Evolutionary conservation across 2,329 filamentous ascomycete species (phyloP).

Genomic region (Chaetothyriales sp.): DNA sequence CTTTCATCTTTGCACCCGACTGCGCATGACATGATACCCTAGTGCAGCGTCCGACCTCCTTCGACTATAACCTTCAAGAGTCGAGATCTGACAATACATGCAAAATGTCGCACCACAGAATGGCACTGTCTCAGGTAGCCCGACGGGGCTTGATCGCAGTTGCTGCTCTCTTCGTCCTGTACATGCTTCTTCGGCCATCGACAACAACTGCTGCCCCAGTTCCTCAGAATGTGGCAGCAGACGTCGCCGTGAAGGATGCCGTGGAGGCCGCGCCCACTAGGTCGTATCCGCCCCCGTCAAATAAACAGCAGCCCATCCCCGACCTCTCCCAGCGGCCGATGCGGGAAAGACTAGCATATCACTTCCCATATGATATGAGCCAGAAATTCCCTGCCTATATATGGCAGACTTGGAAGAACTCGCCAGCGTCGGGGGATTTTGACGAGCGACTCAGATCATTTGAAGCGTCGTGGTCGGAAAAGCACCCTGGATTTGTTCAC

Average conservation of each 20-base stretch:
- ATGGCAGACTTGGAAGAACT: constrained; percentile 97
- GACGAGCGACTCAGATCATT: constrained; percentile 58
- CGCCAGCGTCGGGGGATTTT: constrained; percentile 65
- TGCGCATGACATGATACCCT: neutral
- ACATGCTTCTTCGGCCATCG: constrained; percentile 55
- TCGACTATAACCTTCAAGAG: neutral
- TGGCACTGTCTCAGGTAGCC: constrained; percentile 1
- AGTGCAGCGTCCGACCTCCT: neutral
- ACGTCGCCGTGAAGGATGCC: constrained; percentile 14
- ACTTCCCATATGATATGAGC: constrained; percentile 84
- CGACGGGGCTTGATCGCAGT: constrained; percentile 62
- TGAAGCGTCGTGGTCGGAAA: constrained; percentile 77
- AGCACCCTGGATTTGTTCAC: constrained; percentile 85
- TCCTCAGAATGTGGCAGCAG: constrained; percentile 16
- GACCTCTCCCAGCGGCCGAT: constrained; percentile 61
- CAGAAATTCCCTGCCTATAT: constrained; percentile 91
- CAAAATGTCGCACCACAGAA: neutral
- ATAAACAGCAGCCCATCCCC: constrained; percentile 49
- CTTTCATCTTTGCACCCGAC: neutral
- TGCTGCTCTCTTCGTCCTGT: constrained; percentile 51
- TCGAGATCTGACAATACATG: neutral
- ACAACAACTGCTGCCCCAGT: constrained; percentile 44
- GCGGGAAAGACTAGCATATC: constrained; percentile 71
- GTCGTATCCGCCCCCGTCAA: constrained; percentile 25
- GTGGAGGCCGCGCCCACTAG: constrained; percentile 15